Conservation (phyloP, 441 rosid genomes). For the Populus hybrid region DNA sequence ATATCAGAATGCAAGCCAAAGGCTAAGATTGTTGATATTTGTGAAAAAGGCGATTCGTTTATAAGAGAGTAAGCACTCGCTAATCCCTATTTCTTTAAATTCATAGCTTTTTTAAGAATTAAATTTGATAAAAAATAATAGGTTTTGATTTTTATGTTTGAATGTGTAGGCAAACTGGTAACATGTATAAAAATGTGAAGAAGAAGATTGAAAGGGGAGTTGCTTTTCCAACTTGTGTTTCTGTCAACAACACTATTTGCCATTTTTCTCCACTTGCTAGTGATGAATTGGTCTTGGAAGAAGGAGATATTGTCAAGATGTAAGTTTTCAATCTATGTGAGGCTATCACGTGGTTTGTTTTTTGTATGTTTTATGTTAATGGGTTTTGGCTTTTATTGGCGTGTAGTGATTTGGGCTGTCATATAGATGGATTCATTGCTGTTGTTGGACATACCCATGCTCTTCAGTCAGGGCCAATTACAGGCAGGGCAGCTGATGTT, state of each 20-base stretch:
- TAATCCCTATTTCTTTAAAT: background rate
- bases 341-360: background rate
- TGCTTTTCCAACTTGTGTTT: slow-evolving; percentile 92
- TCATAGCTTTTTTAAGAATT: background rate
- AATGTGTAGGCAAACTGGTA: slow-evolving; percentile 66
- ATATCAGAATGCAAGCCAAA: slow-evolving; percentile 75
- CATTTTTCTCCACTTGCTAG: slow-evolving; percentile 89
- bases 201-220: slow-evolving; percentile 90
- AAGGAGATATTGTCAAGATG: slow-evolving; percentile 86
- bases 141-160: slow-evolving; percentile 1
- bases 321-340: slow-evolving; percentile 28
- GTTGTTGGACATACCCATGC: slow-evolving; percentile 89
- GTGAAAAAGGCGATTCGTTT: slow-evolving; percentile 83
- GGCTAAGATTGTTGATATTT: slow-evolving; percentile 84
- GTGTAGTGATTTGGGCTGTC: slow-evolving; percentile 92
- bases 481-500: slow-evolving; percentile 83
- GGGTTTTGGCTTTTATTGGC: background rate
- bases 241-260: slow-evolving; percentile 81
- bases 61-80: slow-evolving; percentile 69
- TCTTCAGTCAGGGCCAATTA: slow-evolving; percentile 64
- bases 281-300: slow-evolving; percentile 74
- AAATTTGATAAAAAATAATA: background rate
- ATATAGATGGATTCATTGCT: slow-evolving; percentile 94
- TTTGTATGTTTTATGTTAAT: background rate
- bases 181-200: slow-evolving; percentile 88